Conservation (phyloP, 2,329 filamentous ascomycete species). For the Uncinocarpus reesii region DNA sequence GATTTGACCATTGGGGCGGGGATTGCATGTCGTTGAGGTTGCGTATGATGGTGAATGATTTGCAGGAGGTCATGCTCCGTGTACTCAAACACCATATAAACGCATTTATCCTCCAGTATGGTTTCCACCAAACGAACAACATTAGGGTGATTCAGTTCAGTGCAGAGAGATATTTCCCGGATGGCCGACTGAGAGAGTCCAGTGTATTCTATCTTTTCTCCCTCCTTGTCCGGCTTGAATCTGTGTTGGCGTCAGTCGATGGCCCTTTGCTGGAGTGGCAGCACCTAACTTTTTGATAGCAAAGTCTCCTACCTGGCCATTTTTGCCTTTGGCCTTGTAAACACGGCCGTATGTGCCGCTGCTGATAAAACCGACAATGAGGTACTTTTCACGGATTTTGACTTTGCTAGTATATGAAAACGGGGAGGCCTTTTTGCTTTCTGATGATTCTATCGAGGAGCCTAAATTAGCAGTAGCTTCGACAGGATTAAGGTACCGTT, state of each 20-base stretch:
- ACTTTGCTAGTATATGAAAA: constrained; percentile 59
- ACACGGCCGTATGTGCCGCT: constrained; percentile 96
- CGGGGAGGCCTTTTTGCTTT: constrained; percentile 35
- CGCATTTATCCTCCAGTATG: constrained; percentile 96
- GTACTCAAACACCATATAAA: constrained; percentile 99
- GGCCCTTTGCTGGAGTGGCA: background rate
- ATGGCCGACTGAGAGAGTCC: constrained; percentile 96
- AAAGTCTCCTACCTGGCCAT: constrained; percentile 68
- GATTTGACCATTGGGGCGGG: constrained; percentile 81
- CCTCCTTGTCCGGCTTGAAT: constrained; percentile 97
- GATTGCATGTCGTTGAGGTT: constrained; percentile 77
- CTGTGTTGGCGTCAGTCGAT: constrained; percentile 26
- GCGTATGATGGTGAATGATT: constrained; percentile 95
- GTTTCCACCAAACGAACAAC: constrained; percentile 88
- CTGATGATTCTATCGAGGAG: constrained; percentile 26
- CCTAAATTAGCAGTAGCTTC: background rate
- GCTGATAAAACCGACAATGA: constrained; percentile 95
- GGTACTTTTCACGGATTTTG: constrained; percentile 83
- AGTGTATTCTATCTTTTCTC: constrained; percentile 86
- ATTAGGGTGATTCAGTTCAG: constrained; percentile 78
- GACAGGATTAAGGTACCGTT: too few species aligned
- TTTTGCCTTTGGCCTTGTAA: constrained; percentile 79
- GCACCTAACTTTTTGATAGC: constrained; percentile 80
- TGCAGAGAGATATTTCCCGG: constrained; percentile 94
- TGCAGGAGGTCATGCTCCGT: constrained; percentile 94